Evolutionary conservation across 257 asterid species (phyloP).

Genomic region (Solanum clarkiae): DNA sequence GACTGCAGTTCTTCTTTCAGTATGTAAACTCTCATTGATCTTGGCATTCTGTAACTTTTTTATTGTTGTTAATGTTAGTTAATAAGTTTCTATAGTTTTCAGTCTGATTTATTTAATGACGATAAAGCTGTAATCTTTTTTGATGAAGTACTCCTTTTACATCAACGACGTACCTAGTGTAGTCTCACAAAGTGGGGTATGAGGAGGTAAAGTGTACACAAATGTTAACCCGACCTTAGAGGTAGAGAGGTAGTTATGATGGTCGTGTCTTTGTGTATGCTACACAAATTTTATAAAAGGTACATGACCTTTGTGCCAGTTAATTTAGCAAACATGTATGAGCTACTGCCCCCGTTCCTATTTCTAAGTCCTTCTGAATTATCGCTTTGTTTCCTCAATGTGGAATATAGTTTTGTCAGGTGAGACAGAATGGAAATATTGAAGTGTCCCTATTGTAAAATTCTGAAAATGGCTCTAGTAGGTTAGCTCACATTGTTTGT

Average conservation of each 20-base stretch:
- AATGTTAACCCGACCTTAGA: too few species aligned
- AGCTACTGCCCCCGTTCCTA: background rate
- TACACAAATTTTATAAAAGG: background rate
- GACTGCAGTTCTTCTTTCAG: slow-evolving; percentile 62
- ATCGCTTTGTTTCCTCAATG: background rate
- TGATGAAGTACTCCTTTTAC: background rate
- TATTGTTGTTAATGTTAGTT: background rate
- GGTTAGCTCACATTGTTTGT: background rate
- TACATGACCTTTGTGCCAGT: background rate
- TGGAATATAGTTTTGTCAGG: background rate
- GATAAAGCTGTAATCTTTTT: background rate
- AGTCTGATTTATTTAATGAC: background rate
- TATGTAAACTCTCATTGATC: slow-evolving; percentile 4
- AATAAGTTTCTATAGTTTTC: background rate
- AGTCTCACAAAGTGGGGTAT: too few species aligned
- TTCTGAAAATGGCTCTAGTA: background rate
- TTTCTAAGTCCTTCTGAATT: background rate
- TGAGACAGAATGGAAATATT: background rate
- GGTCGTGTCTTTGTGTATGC: background rate
- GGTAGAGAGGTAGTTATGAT: background rate
- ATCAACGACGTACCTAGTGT: too few species aligned
- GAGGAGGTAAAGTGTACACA: too few species aligned
- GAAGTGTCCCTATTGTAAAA: background rate
- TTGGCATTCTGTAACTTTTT: background rate
- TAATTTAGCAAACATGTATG: background rate